Percentiles rank a stretch among this genome's conserved stretches.
Evolutionary conservation across 1,284 basidiomycete species (phyloP).

Genomic region (Pterula multifida): DNA sequence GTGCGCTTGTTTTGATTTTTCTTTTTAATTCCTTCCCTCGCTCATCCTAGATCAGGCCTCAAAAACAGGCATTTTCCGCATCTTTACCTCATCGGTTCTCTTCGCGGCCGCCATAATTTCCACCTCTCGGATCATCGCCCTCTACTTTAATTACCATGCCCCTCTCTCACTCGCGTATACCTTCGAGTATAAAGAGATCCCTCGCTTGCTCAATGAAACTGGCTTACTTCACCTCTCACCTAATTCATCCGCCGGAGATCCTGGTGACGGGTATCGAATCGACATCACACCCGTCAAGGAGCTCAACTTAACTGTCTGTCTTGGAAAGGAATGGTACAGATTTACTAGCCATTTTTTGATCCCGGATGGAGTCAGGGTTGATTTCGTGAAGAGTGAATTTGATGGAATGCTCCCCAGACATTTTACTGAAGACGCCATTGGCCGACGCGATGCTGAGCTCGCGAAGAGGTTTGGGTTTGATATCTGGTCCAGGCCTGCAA

Average conservation of each 20-base stretch:
- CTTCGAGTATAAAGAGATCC: slow-evolving; percentile 74
- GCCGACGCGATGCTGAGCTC: slow-evolving; percentile 11
- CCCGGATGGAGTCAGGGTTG: slow-evolving; percentile 70
- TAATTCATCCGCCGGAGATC: slow-evolving; percentile 17
- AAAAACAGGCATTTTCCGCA: slow-evolving; percentile 62
- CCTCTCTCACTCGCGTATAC: slow-evolving; percentile 67
- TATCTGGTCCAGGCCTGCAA: slow-evolving; percentile 54
- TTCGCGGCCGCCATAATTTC: slow-evolving; percentile 59
- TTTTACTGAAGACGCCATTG: slow-evolving; percentile 32
- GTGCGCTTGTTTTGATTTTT: slow-evolving; percentile 30
- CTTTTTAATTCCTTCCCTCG: slow-evolving; percentile 2
- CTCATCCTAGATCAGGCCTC: slow-evolving; percentile 48
- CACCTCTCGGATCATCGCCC: slow-evolving; percentile 66
- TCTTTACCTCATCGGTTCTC: slow-evolving; percentile 63
- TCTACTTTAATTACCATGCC: slow-evolving; percentile 85
- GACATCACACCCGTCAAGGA: slow-evolving; percentile 60
- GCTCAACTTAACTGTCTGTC: slow-evolving; percentile 77
- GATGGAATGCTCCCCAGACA: slow-evolving; percentile 82
- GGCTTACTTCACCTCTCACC: slow-evolving; percentile 44
- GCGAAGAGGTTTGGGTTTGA: slow-evolving; percentile 23
- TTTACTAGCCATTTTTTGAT: slow-evolving; percentile 89
- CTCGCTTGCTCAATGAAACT: slow-evolving; percentile 65
- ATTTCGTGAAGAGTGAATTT: slow-evolving; percentile 87
- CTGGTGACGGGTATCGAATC: slow-evolving; percentile 47
- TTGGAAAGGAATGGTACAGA: slow-evolving; percentile 93